These are phyloP conservation scores for Globisporangium barbulae DNA, from an alignment of 352 stramenopile species.

Conservation along the genomic window DNA sequence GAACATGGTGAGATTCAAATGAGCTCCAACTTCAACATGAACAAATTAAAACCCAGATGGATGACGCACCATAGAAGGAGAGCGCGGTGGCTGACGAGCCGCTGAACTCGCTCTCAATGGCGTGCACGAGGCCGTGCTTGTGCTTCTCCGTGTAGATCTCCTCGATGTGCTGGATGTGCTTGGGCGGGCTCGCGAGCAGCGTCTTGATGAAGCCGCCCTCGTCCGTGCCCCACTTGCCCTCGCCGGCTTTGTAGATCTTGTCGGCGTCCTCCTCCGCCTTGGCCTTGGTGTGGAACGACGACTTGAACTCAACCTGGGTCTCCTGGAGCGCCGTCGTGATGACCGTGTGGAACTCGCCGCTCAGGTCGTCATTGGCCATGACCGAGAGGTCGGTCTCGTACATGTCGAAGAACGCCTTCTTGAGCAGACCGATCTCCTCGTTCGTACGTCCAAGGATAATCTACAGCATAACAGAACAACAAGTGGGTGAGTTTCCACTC, in stretches of 20 bases:
- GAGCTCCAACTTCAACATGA: background rate
- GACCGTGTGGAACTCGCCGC: constrained; percentile 72
- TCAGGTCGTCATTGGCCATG: constrained; percentile 61
- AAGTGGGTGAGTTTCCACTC: background rate
- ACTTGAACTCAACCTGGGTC: constrained; percentile 21
- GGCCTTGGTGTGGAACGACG: constrained; percentile 48
- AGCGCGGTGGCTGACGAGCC: constrained; percentile 40
- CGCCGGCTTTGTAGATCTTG: constrained; percentile 66
- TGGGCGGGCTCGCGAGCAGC: constrained; percentile 50
- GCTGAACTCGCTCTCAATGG: constrained; percentile 71
- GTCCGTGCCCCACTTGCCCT: constrained; percentile 80
- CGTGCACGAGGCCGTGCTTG: constrained; percentile 45
- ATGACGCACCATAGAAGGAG: constrained; percentile 41
- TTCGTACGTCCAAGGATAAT: constrained; percentile 70
- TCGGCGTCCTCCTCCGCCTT: constrained; percentile 67
- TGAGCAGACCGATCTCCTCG: constrained; percentile 79
- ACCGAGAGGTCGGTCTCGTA: constrained; percentile 69
- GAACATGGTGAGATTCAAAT: constrained; percentile 10
- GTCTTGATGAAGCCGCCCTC: constrained; percentile 63
- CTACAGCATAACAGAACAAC: constrained; percentile 14
- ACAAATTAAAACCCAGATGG: background rate
- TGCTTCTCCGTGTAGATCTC: constrained; percentile 60
- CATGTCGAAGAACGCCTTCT: constrained; percentile 71
- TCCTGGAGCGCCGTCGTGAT: constrained; percentile 64
- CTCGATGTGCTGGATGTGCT: constrained; percentile 60